These are phyloP conservation scores for Epichloe typhina DNA, from an alignment of 2,329 filamentous ascomycete species.

Conservation along the genomic window DNA sequence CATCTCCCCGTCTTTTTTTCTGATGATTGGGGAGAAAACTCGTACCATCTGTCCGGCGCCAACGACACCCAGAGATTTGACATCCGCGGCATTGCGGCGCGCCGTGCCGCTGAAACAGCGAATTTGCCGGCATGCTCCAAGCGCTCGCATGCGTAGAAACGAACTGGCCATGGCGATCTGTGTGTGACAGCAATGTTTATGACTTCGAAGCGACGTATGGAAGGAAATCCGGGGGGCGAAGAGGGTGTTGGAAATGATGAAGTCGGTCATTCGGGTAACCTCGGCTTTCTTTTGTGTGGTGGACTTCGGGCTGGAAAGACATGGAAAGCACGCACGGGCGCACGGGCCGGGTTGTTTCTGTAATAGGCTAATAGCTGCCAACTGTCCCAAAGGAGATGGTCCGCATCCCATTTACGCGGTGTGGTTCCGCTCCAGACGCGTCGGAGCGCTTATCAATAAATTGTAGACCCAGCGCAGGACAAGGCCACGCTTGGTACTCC, in stretches of 20 bases:
- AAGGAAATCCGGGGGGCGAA: constrained; percentile 1
- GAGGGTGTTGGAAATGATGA: constrained; percentile 6
- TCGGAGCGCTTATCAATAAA: constrained; percentile 13
- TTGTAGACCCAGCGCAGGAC: background rate
- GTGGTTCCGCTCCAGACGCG: constrained; percentile 8
- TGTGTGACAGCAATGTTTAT: background rate
- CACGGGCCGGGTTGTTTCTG: background rate
- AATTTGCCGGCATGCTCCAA: constrained; percentile 24
- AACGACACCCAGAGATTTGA: constrained; percentile 82
- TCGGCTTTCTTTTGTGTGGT: constrained; percentile 22
- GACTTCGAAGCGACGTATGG: background rate
- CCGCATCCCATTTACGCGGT: constrained; percentile 3
- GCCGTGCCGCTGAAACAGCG: constrained; percentile 59
- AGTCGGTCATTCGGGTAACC: constrained; percentile 25
- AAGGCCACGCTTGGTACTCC: too few species aligned
- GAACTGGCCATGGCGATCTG: constrained; percentile 25
- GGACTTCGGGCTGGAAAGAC: background rate
- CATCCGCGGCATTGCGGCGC: constrained; percentile 48
- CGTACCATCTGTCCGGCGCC: constrained; percentile 91
- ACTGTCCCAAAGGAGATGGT: background rate
- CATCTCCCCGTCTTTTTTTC: background rate
- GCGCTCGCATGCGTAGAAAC: constrained; percentile 24
- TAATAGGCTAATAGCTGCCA: too few species aligned
- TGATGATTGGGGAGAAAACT: constrained; percentile 13
- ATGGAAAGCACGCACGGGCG: too few species aligned